Evolutionary conservation across 2,329 filamentous ascomycete species (phyloP), one percentile per base, ranked within the genome.

Genomic region (Paraconiothyrium brasiliense): DNA sequence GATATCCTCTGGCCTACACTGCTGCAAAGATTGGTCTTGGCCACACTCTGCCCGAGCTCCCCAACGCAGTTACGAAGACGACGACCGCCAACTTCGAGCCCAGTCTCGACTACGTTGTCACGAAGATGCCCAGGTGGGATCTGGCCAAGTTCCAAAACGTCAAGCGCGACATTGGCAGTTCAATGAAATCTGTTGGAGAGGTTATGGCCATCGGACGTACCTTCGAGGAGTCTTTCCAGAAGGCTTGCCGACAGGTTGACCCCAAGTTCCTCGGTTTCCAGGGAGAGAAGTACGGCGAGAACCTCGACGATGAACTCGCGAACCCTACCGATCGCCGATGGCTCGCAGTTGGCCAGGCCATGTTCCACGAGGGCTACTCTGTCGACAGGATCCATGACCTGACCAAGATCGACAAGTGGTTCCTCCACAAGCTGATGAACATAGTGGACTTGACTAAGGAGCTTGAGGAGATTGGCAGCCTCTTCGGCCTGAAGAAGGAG

Each of bases 401-500:
- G 71, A 97, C 92, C 82, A 97, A 97, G 86, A 99, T 99, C 74
- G 95, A 98, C 84, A 97, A 97, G 83, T 98, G 95, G 95, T 99
- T 99, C 86, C 83, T 99, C 72, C 89, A 97, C 89, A 98, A 99
- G 87, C 89, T 99, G 55, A 90, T 97, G 83, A 98, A 98, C 84
- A 92, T 99, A 73, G 95, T 97, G 56, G 88, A 98, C 80, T 94
- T 91, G 83, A 92, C 91, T 62, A 89, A 88, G 68, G 92, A 97
- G 78, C 88, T 99, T 65, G 88, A 97, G 83, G 88, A 90, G 35
- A 89, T 93, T 63, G 94, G 93, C 69, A 91, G 89, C 73, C 86
- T 99, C 50, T 89, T 91, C 73, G 91, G 89, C 58, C 83, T 99
- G 65, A 94, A 94, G 84, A 92, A 94, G 81, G 94, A 97, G 75